phyloP scores from a whole-genome alignment of 2,329 filamentous ascomycete species.

The Ascochyta pisi region DNA sequence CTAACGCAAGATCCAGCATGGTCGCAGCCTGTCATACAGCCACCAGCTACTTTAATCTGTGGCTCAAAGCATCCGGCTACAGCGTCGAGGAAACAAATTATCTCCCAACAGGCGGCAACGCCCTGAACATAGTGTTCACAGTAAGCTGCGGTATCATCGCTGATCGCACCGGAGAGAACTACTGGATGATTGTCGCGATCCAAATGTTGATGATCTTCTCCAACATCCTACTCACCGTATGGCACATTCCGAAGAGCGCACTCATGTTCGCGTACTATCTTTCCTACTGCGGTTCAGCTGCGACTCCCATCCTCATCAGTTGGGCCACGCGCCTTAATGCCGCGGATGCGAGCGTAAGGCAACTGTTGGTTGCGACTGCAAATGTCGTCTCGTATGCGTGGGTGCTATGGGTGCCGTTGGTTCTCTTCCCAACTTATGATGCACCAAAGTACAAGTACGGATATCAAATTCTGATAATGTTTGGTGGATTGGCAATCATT shows the following conservation, averaged over 20 bases:
- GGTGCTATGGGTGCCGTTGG: slow-evolving; percentile 7
- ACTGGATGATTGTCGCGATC: background rate
- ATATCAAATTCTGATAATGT: slow-evolving; percentile 11
- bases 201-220: background rate
- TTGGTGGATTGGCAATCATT: slow-evolving; percentile 2
- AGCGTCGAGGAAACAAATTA: slow-evolving; percentile 1
- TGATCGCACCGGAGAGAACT: background rate
- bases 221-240: background rate
- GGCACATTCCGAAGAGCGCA: background rate
- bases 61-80: background rate
- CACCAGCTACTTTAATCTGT: background rate
- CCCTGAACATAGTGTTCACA: background rate
- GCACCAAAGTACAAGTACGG: slow-evolving; percentile 10
- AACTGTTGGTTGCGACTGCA: slow-evolving; percentile 8
- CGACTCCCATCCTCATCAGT: background rate
- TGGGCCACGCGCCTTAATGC: slow-evolving; percentile 24
- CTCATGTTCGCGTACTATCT: slow-evolving; percentile 2
- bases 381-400: slow-evolving; percentile 8
- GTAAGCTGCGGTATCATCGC: background rate
- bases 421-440: slow-evolving; percentile 9
- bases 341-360: background rate
- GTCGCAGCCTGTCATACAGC: background rate
- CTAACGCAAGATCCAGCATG: background rate
- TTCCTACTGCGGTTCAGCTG: background rate
- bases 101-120: background rate